A percentile compares a stretch with the other conserved stretches of the same genome.
phyloP scores from a whole-genome alignment of 2,329 filamentous ascomycete genomes.

The Penicillium sp. region DNA sequence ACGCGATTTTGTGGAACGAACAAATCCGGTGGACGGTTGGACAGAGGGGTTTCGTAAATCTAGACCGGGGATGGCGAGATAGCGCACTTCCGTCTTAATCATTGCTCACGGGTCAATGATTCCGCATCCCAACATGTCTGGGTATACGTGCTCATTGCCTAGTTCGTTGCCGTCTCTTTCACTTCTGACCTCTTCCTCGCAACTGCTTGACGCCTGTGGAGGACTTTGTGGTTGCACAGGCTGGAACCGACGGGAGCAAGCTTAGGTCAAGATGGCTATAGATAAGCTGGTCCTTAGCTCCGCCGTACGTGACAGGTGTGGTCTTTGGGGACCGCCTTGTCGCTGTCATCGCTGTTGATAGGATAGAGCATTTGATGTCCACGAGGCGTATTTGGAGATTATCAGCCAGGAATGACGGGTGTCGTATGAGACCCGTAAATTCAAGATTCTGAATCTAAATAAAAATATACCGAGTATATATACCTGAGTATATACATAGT shows the following conservation, averaged over 20 bases:
- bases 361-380: neutral
- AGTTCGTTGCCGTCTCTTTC: conserved; percentile 61
- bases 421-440: neutral
- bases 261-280: neutral
- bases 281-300: neutral
- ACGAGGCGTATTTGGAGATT: neutral
- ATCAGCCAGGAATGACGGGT: neutral
- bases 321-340: neutral
- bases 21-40: too few relatives aligned
- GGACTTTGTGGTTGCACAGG: neutral
- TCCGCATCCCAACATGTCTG: conserved; percentile 56
- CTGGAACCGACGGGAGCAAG: too few relatives aligned
- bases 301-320: neutral
- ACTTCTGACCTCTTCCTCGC: conserved; percentile 62
- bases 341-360: neutral
- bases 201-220: neutral
- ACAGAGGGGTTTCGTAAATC: too few relatives aligned
- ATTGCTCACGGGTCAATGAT: conserved; percentile 33
- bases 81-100: too few relatives aligned
- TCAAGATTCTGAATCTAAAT: neutral
- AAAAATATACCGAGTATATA: neutral
- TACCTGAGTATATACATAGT: neutral
- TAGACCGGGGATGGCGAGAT: too few relatives aligned
- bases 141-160: conserved; percentile 59
- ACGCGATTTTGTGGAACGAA: too few relatives aligned